Percentiles rank a stretch among this genome's conserved stretches.
These are phyloP conservation scores for Myxozyma neotropica DNA, from an alignment of 805 yeast species.

Conservation along the genomic window DNA sequence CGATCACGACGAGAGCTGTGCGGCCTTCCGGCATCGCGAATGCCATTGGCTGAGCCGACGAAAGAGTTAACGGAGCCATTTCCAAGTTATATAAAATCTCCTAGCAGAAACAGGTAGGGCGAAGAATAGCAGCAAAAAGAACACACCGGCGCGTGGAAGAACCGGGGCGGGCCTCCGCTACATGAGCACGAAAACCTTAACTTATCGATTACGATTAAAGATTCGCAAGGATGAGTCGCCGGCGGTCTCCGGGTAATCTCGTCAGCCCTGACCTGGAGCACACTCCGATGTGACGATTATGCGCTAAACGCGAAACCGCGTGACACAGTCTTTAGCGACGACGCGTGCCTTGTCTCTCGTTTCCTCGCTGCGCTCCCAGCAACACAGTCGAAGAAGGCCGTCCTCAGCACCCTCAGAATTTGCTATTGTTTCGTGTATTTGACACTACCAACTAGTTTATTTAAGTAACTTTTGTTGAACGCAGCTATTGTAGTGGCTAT, in stretches of 20 bases:
- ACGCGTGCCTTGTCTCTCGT: background rate
- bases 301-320: conserved; percentile 6
- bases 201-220: conserved; percentile 1
- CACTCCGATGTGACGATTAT: background rate
- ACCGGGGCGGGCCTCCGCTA: background rate
- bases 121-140: background rate
- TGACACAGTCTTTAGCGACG: background rate
- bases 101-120: no score
- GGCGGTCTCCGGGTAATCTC: conserved; percentile 15
- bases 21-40: conserved; percentile 35
- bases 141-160: background rate
- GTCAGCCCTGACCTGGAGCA: background rate
- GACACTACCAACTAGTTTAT: no score
- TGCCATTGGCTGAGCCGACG: conserved; percentile 24
- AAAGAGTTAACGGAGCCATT: conserved; percentile 24
- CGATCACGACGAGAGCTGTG: conserved; percentile 42
- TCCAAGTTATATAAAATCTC: no score
- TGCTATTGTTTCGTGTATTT: no score
- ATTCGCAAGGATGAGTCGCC: conserved; percentile 2
- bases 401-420: no score
- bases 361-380: background rate
- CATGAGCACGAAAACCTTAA: background rate
- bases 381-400: no score
- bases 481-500: background rate
- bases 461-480: background rate